A percentile compares a stretch with the other conserved stretches of the same genome.
phyloP scores from a whole-genome alignment of 2,329 filamentous ascomycete genomes.

The Pseudogymnoascus sp. region DNA sequence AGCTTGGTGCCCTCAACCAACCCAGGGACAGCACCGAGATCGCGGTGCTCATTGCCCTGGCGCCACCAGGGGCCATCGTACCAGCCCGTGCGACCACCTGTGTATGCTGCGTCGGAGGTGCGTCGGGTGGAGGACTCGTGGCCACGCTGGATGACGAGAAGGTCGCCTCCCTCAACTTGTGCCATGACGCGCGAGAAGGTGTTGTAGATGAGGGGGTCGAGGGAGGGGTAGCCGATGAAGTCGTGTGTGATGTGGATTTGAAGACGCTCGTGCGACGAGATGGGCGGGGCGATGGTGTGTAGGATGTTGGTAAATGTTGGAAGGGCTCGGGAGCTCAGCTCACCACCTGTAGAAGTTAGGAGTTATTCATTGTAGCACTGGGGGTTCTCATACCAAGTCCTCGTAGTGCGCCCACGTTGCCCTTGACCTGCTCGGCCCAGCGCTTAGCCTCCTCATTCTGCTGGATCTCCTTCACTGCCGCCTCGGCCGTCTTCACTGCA shows the following conservation, averaged over 20 bases:
- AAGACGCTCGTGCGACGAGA: conserved; percentile 92
- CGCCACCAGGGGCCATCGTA: conserved; percentile 97
- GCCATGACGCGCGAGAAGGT: conserved; percentile 96
- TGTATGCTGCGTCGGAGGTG: conserved; percentile 52
- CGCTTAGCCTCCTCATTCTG: conserved; percentile 94
- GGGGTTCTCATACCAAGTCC: conserved; percentile 55
- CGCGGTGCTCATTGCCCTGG: conserved; percentile 60
- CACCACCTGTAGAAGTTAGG: conserved; percentile 57
- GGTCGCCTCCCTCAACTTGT: conserved; percentile 95
- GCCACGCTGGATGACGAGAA: conserved; percentile 89
- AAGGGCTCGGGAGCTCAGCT: conserved; percentile 76
- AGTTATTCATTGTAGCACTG: not conserved
- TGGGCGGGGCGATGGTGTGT: conserved; percentile 90
- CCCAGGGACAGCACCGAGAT: conserved; percentile 73
- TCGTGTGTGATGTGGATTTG: conserved; percentile 98
- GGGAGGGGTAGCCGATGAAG: conserved; percentile 84
- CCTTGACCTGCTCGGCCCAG: conserved; percentile 90
- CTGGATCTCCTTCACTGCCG: conserved; percentile 88
- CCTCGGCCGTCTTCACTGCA: conserved; percentile 89
- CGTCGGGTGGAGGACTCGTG: conserved; percentile 72
- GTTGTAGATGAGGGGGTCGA: conserved; percentile 85
- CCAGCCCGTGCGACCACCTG: conserved; percentile 63
- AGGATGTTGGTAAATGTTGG: conserved; percentile 94
- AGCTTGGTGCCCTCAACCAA: conserved; percentile 85
- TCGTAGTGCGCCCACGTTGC: conserved; percentile 73